A percentile compares a stretch with the other conserved stretches of the same genome.
Conservation (phyloP, 2,329 filamentous ascomycete species). For the Sarocladiaceae sp. region DNA sequence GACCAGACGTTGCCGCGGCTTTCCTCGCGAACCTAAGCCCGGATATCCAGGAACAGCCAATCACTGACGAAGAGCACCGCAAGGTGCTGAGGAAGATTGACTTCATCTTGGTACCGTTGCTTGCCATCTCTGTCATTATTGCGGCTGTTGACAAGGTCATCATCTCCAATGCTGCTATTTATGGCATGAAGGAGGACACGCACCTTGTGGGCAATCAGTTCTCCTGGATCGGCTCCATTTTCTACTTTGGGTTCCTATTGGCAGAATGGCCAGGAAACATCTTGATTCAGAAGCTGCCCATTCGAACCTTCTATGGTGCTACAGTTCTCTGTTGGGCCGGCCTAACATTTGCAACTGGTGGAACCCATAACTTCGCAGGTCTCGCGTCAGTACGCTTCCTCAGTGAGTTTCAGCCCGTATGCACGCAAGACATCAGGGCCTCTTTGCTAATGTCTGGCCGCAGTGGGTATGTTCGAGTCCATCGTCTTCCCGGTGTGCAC, state of each 20-base stretch:
- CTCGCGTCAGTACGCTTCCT: too few species aligned
- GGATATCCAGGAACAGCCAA: too few species aligned
- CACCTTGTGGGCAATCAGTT: neutral
- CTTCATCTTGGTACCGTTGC: conserved; percentile 46
- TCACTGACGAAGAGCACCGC: conserved; percentile 19
- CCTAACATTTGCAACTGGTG: too few species aligned
- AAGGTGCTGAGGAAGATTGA: conserved; percentile 53
- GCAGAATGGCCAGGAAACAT: neutral
- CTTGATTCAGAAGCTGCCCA: neutral
- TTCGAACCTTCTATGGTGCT: too few species aligned
- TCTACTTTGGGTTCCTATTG: neutral
- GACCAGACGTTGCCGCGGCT: too few species aligned
- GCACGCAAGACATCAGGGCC: too few species aligned
- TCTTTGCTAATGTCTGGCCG: too few species aligned
- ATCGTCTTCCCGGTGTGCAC: neutral
- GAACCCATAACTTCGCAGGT: too few species aligned
- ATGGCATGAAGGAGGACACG: neutral
- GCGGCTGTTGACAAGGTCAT: conserved; percentile 43
- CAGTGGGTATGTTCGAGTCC: neutral
- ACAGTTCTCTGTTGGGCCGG: too few species aligned
- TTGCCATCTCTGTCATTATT: conserved; percentile 41
- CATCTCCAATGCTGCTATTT: conserved; percentile 27
- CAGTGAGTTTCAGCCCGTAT: too few species aligned
- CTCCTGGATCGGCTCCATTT: neutral
- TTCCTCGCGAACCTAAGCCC: too few species aligned